These are phyloP conservation scores for Fusarium stilboides DNA, from an alignment of 2,329 filamentous ascomycete species.

Conservation along the genomic window DNA sequence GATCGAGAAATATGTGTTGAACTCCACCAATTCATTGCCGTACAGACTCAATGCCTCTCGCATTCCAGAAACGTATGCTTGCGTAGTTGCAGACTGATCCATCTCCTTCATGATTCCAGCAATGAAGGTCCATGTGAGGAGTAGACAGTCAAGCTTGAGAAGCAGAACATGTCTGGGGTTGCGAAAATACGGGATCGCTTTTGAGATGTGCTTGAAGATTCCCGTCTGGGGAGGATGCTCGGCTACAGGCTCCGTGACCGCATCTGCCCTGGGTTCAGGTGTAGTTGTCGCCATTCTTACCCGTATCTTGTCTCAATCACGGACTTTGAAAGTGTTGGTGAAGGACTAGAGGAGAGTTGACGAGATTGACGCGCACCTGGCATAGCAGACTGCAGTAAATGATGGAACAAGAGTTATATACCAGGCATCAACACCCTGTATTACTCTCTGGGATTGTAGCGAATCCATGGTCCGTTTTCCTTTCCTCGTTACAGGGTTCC, in stretches of 20 bases:
- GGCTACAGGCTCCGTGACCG: constrained; percentile 3
- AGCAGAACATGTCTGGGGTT: constrained; percentile 54
- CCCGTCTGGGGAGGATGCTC: constrained; percentile 30
- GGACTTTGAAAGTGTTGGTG: background rate
- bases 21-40: constrained; percentile 69
- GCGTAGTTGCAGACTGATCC: constrained; percentile 56
- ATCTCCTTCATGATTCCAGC: constrained; percentile 57
- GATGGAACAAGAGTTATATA: constrained; percentile 38
- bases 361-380: too few species aligned
- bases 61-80: constrained; percentile 58
- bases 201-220: constrained; percentile 41
- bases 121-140: constrained; percentile 56
- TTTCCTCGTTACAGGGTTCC: constrained; percentile 7
- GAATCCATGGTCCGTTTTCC: background rate
- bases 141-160: constrained; percentile 55
- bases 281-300: constrained; percentile 21
- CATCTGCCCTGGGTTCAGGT: background rate
- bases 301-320: background rate
- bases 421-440: constrained; percentile 19
- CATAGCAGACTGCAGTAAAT: constrained; percentile 4
- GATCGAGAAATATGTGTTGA: constrained; percentile 68
- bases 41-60: constrained; percentile 55
- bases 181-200: constrained; percentile 47
- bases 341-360: background rate
- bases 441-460: constrained; percentile 5